A percentile compares a stretch with the other conserved stretches of the same genome.
Conservation (phyloP, 495 filamentous ascomycete genomes). For the Daldinia bambusicola region DNA sequence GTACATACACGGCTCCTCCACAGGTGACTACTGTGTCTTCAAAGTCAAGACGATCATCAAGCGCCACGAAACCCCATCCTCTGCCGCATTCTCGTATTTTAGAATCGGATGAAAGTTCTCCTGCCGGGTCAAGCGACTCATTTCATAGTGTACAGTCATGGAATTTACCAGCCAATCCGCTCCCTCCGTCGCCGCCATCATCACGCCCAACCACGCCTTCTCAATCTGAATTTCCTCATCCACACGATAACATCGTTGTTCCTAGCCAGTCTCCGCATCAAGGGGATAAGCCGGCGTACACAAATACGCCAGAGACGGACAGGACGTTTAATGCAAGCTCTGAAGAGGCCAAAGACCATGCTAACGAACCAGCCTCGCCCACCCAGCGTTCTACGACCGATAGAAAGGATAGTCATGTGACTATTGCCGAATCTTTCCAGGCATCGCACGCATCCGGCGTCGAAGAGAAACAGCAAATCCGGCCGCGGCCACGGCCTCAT, state of each 20-base stretch:
- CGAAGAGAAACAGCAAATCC: slow-evolving; percentile 27
- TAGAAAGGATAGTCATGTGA: slow-evolving; percentile 10
- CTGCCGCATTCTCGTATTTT: slow-evolving; percentile 27
- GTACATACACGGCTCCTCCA: slow-evolving; percentile 51
- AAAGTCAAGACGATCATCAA: slow-evolving; percentile 21
- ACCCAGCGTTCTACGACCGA: slow-evolving; percentile 14
- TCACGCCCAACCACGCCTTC: slow-evolving; percentile 55
- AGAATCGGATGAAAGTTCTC: slow-evolving; percentile 41
- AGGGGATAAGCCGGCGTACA: slow-evolving; percentile 55
- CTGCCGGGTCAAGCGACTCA: slow-evolving; percentile 50
- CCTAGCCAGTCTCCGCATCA: slow-evolving; percentile 41
- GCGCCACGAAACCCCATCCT: slow-evolving; percentile 10
- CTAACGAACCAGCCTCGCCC: slow-evolving; percentile 24
- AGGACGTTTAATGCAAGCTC: slow-evolving; percentile 29
- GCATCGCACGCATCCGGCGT: slow-evolving; percentile 26
- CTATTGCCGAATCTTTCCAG: slow-evolving; percentile 6
- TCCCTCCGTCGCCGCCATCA: slow-evolving; percentile 61
- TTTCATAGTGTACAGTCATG: slow-evolving; percentile 70
- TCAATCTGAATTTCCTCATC: slow-evolving; percentile 45
- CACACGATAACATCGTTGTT: slow-evolving; percentile 48
- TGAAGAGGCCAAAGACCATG: slow-evolving; percentile 21
- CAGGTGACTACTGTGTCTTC: slow-evolving; percentile 50
- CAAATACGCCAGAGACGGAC: slow-evolving; percentile 53
- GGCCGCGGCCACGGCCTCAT: slow-evolving; percentile 37
- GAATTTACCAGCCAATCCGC: slow-evolving; percentile 59